Evolutionary conservation across 805 yeast genomes (phyloP).

Genomic region (Nakazawaea ambrosiae): DNA sequence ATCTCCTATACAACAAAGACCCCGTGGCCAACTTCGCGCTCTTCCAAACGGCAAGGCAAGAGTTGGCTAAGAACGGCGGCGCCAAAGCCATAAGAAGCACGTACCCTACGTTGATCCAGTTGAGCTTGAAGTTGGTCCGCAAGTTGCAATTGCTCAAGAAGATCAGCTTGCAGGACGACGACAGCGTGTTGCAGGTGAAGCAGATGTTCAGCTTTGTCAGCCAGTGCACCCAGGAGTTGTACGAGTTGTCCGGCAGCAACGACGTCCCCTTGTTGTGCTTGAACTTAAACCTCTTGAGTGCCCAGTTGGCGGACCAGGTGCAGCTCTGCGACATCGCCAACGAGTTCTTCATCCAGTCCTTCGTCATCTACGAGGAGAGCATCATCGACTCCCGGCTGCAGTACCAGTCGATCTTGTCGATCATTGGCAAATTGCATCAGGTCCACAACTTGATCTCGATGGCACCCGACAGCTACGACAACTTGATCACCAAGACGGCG

Average conservation of each 20-base stretch:
- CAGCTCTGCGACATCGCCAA: slow-evolving; percentile 65
- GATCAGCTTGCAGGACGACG: slow-evolving; percentile 15
- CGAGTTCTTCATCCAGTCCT: slow-evolving; percentile 85
- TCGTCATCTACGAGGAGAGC: slow-evolving; percentile 71
- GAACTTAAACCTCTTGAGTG: slow-evolving; percentile 55
- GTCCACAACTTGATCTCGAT: slow-evolving; percentile 32
- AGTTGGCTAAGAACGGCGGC: slow-evolving; percentile 48
- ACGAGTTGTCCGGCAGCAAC: slow-evolving; percentile 27
- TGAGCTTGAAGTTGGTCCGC: slow-evolving; percentile 53
- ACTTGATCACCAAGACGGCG: slow-evolving; percentile 77
- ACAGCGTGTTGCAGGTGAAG: slow-evolving; percentile 16
- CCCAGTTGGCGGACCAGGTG: slow-evolving; percentile 74
- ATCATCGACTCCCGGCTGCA: slow-evolving; percentile 42
- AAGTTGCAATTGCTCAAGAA: slow-evolving; percentile 27
- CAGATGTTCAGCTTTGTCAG: slow-evolving; percentile 67
- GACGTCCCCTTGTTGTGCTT: slow-evolving; percentile 27
- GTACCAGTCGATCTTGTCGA: slow-evolving; percentile 38
- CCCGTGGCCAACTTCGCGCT: slow-evolving; percentile 38
- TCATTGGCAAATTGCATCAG: slow-evolving; percentile 37
- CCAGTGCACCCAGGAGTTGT: slow-evolving; percentile 61
- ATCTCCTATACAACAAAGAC: slow-evolving; percentile 47
- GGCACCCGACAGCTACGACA: slow-evolving; percentile 63
- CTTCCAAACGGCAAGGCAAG: slow-evolving; percentile 36
- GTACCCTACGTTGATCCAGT: slow-evolving; percentile 68
- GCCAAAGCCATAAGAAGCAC: slow-evolving; percentile 55